Base-by-base conservation (phyloP, 495 filamentous ascomycete species). In the Chaetomidium leptoderma region DNA sequence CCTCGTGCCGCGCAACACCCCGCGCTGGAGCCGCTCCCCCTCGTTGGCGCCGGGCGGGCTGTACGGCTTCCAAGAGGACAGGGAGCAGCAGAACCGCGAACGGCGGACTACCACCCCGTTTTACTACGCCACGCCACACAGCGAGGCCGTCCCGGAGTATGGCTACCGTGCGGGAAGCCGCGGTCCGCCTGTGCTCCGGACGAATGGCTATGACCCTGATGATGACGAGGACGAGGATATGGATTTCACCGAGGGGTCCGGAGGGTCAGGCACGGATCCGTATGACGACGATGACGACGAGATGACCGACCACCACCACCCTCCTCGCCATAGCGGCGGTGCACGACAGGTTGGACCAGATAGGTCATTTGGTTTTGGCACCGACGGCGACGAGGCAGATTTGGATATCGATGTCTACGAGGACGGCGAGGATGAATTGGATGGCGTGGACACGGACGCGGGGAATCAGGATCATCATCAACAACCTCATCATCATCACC, bases 41-140 rank as follows among this genome's bases (percentile, higher is more conserved):
- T 67, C 70, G 2, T 57, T 68, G 7, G 61, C 63, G 10, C 60
- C 66, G 7, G 55, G 46, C 14, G 51, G 57, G n/a, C 21, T 37
- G 19, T 57, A 54, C n/a, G 59, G 47, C 17, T 54, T 58, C 30
- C 37, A 66, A 8, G 66, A 70, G 14, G 59, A 60, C 4, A 54
- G 48, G 2, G 63, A 68, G 5, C 62, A 51, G 2, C 11, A 45
- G 1, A n/a, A 47, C 8, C 19, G 17, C 43, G 64, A 65, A 39
- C 67, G 77, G 26, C 67, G 68, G 27, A 33, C 11, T 11, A 73
- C 70, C 3, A 82, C 80, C 0, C 79, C 77, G 3, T 76, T 74
- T 45, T 81, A 72, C 44, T 79, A 78, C 45, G 78, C 77, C 1
- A 85, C 82, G 7, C 82, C 82, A 8, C 66, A 79, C 55, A 83